Evolutionary conservation across 331 rosid species (phyloP), one percentile per base, ranked within the genome.

Genomic region (Rhamnella rubrinervis): DNA sequence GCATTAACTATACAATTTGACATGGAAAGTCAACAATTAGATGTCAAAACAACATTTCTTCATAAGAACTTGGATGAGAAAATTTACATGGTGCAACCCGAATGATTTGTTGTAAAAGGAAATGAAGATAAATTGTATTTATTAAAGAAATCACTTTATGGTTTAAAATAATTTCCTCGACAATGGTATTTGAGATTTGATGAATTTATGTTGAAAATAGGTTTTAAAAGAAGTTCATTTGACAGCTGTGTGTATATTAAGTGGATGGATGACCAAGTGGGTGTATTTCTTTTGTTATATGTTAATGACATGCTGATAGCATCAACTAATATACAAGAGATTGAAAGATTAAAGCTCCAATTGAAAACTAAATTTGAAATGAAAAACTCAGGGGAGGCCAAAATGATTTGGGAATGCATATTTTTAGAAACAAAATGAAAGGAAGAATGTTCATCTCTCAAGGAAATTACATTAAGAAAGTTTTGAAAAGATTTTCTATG

Each of bases 201-300:
- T n/a, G n/a, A n/a, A n/a, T n/a, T n/a, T n/a, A n/a, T n/a, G n/a
- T n/a, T n/a, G n/a, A n/a, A n/a, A n/a, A n/a, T n/a, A n/a, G n/a
- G n/a, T n/a, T n/a, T 58, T 15, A 1, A 23, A 1, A 58, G 6
- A 13, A 58, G 63, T 0, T 6, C 1, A 3, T 13, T 14, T 58
- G 63, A 58, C 1, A 25, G 8, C 12, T 58, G 63, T 58, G 7
- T 25, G 1, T 26, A 58, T 16, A 12, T 25, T 9, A 58, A 58
- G 3, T 12, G 17, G 6, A 10, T 2, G 12, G 2, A 2, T 16
- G 1, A 0, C 0, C 6, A 10, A 35, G 31, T 8, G 1, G 1
- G 26, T 8, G 6, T 13, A 6, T 8, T 58, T 18, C 12, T 18
- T 18, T 55, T 55, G 7, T 16, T 55, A 4, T 58, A 58, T 58